Percentiles rank a stretch among this genome's conserved stretches.
Conservation (phyloP, 1,284 basidiomycete genomes). For the Bondarzewia mesenterica region DNA sequence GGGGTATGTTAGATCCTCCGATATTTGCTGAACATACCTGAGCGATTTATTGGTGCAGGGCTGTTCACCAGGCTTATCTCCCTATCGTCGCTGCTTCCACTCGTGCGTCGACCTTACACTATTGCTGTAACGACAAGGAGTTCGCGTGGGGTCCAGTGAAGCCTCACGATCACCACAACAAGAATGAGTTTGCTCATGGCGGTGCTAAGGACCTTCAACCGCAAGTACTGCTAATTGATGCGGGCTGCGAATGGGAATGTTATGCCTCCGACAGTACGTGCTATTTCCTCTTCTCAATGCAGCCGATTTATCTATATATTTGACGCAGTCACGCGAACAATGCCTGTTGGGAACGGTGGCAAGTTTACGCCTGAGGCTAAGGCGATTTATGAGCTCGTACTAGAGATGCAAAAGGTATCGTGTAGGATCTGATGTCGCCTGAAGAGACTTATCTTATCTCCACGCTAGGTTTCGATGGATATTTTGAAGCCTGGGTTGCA, state of each 20-base stretch:
- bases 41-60: conserved; percentile 34
- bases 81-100: conserved; percentile 84
- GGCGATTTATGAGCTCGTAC: conserved; percentile 78
- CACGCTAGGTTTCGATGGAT: conserved; percentile 68
- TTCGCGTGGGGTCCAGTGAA: conserved; percentile 72
- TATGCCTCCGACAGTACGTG: conserved; percentile 69
- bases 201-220: conserved; percentile 42
- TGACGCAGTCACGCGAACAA: conserved; percentile 61
- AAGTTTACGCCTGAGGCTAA: conserved; percentile 74
- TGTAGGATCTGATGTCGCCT: too few species aligned
- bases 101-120: conserved; percentile 82
- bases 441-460: conserved; percentile 1
- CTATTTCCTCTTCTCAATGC: not conserved
- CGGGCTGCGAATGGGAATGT: conserved; percentile 83
- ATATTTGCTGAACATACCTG: not conserved
- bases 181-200: conserved; percentile 34
- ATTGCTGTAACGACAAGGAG: conserved; percentile 79
- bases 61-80: conserved; percentile 82
- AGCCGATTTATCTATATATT: not conserved
- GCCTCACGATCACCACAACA: conserved; percentile 47
- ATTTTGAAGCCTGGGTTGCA: conserved; percentile 62
- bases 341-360: conserved; percentile 84
- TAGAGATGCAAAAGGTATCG: conserved; percentile 80
- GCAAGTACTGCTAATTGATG: conserved; percentile 85
- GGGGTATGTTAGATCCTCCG: conserved; percentile 48